Evolutionary conservation across 164 flowering plant species (phyloP), one percentile per base, ranked within the genome.

Genomic region (Stephania yunnanensis): DNA sequence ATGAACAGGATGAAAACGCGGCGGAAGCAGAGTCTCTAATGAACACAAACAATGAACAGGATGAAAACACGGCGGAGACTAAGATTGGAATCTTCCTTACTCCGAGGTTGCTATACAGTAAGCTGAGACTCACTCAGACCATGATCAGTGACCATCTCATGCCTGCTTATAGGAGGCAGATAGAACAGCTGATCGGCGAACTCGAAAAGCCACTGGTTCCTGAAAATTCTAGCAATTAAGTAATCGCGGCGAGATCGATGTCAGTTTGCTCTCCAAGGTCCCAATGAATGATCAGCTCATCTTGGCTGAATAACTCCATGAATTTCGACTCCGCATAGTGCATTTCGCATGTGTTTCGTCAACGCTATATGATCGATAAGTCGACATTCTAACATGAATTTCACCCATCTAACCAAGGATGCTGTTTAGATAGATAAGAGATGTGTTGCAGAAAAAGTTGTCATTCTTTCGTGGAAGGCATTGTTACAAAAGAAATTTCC

Each of bases 121-220:
- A 91, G 73, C 70, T 95, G 77, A 87, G 98, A 86, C 86, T 95
- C 42, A 93, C 97, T 0, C 91, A 88, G 73, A 87, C 89, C 70
- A 95, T 95, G 99, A 84, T 95, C 30, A 86, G 84, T 63, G 99
- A 95, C 78, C 99, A 95, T 82, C 89, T 92, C 77, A 95, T 95
- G 99, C 99, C 97, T 0, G 89, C 84, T 58, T 93, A 95, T 76
- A 88, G 91, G 84, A 88, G 91, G 77, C 92, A 92, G 77, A 89
- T 95, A 10, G 99, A 92, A 66, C 88, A 82, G 76, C 78, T 93
- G 73, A 91, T 95, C 22, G 74, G 68, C 75, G 92, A 89, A 69
- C 87, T 91, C 55, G 95, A 88, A 70, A 80, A 79, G 65, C 87
- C 86, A 73, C 61, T 0, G 61, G 42, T 36, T 36, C 61, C 61